Evolutionary conservation across 176 grass and related monocot species (phyloP).

Genomic region (Alopecurus myosuroides): DNA sequence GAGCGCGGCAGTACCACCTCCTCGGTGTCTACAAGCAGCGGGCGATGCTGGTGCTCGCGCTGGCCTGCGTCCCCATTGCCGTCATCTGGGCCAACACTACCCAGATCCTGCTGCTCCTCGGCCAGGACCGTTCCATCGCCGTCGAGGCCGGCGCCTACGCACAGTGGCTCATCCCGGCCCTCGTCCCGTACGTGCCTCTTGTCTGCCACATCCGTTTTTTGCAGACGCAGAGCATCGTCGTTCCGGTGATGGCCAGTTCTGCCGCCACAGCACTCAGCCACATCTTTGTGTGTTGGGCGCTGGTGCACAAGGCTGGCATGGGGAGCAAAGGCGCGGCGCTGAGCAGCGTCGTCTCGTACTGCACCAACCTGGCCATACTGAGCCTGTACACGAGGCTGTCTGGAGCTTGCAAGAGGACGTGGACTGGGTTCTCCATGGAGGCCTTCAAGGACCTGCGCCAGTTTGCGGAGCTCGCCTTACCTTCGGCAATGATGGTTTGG

Average conservation of each 20-base stretch:
- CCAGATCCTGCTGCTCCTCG: slow-evolving; percentile 40
- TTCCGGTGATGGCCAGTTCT: background rate
- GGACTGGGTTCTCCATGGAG: slow-evolving; percentile 1
- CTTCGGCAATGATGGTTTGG: background rate
- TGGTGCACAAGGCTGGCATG: background rate
- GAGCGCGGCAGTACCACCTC: slow-evolving; percentile 36
- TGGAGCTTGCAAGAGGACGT: background rate
- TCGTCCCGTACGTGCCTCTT: slow-evolving; percentile 53
- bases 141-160: slow-evolving; percentile 45
- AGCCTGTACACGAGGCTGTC: background rate
- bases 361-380: background rate
- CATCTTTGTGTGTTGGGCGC: background rate
- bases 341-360: background rate
- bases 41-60: slow-evolving; percentile 14
- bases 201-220: slow-evolving; percentile 28
- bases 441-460: background rate
- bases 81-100: slow-evolving; percentile 25
- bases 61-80: slow-evolving; percentile 35
- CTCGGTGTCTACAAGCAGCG: slow-evolving; percentile 28
- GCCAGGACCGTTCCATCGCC: slow-evolving; percentile 51
- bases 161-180: slow-evolving; percentile 43
- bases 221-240: slow-evolving; percentile 2
- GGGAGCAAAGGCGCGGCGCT: background rate
- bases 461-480: background rate
- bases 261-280: background rate